Conservation (phyloP, 2,329 filamentous ascomycete species). For the Fusarium duplospermum region DNA sequence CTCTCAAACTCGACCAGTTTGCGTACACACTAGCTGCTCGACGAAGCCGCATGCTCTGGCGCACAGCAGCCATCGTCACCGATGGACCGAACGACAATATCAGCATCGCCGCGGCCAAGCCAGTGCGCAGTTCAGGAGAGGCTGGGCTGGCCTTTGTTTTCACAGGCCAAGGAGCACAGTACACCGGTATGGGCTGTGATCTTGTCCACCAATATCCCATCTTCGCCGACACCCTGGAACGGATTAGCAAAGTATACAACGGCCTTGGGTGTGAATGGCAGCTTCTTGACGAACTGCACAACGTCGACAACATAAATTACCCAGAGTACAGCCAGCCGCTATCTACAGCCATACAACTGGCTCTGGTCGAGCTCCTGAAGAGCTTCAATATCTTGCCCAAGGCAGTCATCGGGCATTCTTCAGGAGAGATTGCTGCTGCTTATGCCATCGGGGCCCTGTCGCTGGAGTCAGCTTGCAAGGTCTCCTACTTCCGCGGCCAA, state of each 20-base stretch:
- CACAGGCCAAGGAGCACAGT: conserved; percentile 30
- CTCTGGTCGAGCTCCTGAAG: conserved; percentile 51
- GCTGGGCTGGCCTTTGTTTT: conserved; percentile 19
- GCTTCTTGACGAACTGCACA: not conserved
- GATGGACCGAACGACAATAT: not conserved
- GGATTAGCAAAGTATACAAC: not conserved
- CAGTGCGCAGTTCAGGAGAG: not conserved
- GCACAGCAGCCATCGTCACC: not conserved
- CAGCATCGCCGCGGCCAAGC: not conserved
- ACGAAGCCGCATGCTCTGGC: conserved; percentile 7
- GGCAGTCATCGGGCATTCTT: conserved; percentile 53
- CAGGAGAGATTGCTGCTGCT: conserved; percentile 55
- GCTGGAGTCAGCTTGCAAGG: conserved; percentile 45
- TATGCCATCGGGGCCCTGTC: conserved; percentile 49
- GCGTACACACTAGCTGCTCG: conserved; percentile 9
- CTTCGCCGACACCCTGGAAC: not conserved
- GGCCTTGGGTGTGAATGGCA: not conserved
- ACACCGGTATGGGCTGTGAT: conserved; percentile 18
- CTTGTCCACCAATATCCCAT: conserved; percentile 4
- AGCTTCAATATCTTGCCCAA: conserved; percentile 45
- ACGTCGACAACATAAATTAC: conserved; percentile 42
- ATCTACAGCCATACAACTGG: conserved; percentile 66
- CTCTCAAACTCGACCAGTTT: conserved; percentile 1
- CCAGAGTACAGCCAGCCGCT: conserved; percentile 62
- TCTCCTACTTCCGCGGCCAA: conserved; percentile 51